phyloP scores from a whole-genome alignment of 2,329 filamentous ascomycete genomes.

The Fusarium chaquense region DNA sequence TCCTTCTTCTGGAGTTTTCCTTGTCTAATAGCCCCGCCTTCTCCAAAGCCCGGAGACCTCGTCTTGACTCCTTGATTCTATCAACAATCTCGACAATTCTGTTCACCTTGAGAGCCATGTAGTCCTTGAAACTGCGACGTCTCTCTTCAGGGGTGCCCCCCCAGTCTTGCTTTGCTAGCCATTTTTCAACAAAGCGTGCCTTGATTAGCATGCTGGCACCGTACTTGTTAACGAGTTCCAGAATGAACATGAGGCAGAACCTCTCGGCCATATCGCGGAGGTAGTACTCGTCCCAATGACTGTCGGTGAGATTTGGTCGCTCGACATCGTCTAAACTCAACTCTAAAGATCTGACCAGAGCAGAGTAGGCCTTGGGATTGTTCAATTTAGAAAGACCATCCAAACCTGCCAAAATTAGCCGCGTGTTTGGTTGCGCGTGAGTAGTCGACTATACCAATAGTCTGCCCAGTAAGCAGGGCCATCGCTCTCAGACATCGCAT shows the following conservation, averaged over 20 bases:
- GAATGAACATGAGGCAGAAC: conserved; percentile 68
- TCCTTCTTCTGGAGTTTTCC: conserved; percentile 47
- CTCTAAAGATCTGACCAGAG: conserved; percentile 71
- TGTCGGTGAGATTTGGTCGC: conserved; percentile 65
- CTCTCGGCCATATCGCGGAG: conserved; percentile 72
- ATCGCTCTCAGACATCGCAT: conserved; percentile 68
- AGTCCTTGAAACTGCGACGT: conserved; percentile 65
- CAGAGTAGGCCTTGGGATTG: conserved; percentile 63
- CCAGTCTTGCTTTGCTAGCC: conserved; percentile 80
- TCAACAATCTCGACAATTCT: conserved; percentile 65
- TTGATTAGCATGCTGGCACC: conserved; percentile 68
- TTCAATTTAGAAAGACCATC: conserved; percentile 62
- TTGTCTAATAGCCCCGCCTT: conserved; percentile 62
- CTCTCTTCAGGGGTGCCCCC: conserved; percentile 67
- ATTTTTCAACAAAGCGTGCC: conserved; percentile 76
- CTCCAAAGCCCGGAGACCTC: conserved; percentile 65
- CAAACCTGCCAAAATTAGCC: conserved; percentile 48
- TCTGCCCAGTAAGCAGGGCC: conserved; percentile 63
- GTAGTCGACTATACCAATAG: conserved; percentile 45
- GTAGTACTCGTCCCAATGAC: conserved; percentile 71
- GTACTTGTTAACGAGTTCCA: conserved; percentile 70
- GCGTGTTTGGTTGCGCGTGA: not conserved
- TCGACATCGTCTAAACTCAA: conserved; percentile 64
- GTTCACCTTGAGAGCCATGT: conserved; percentile 64
- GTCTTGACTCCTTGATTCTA: conserved; percentile 61